Evolutionary conservation across 2,329 filamentous ascomycete genomes (phyloP).

Genomic region (Epichloe elymi): DNA sequence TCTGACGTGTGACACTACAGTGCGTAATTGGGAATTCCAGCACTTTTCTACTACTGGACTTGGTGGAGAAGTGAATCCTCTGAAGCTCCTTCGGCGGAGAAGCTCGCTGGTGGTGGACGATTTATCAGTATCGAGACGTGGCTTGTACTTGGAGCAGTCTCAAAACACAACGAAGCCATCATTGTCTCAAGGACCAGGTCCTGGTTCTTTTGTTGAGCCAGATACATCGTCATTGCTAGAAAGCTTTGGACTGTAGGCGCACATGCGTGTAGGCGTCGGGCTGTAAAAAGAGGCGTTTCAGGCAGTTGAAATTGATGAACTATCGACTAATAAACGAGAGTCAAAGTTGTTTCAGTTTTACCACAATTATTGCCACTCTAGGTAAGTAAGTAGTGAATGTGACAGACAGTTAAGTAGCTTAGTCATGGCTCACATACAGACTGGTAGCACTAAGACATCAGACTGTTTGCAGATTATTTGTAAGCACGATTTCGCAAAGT

Average conservation of each 20-base stretch:
- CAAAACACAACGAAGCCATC: neutral
- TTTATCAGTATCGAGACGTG: slow-evolving; percentile 35
- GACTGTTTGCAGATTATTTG: neutral
- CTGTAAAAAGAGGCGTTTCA: too few relatives aligned
- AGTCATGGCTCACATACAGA: neutral
- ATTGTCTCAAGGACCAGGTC: slow-evolving; percentile 45
- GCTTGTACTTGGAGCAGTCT: slow-evolving; percentile 19
- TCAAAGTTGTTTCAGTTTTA: too few relatives aligned
- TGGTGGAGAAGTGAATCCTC: slow-evolving; percentile 44
- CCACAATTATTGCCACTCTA: too few relatives aligned
- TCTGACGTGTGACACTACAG: slow-evolving; percentile 21
- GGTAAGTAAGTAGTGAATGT: too few relatives aligned
- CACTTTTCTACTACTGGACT: slow-evolving; percentile 27
- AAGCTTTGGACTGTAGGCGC: slow-evolving; percentile 70
- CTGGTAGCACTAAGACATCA: too few relatives aligned
- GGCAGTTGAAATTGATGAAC: too few relatives aligned
- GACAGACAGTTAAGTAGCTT: neutral
- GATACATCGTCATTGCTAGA: slow-evolving; percentile 79
- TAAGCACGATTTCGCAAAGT: neutral
- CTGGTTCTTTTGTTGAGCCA: slow-evolving; percentile 85
- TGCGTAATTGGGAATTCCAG: slow-evolving; percentile 73
- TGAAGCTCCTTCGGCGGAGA: slow-evolving; percentile 55
- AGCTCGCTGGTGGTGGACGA: slow-evolving; percentile 75
- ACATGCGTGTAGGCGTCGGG: too few relatives aligned
- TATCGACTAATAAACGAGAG: too few relatives aligned